Base-by-base conservation (phyloP, 2,329 filamentous ascomycete genomes). In the Aureobasidium sp. region DNA sequence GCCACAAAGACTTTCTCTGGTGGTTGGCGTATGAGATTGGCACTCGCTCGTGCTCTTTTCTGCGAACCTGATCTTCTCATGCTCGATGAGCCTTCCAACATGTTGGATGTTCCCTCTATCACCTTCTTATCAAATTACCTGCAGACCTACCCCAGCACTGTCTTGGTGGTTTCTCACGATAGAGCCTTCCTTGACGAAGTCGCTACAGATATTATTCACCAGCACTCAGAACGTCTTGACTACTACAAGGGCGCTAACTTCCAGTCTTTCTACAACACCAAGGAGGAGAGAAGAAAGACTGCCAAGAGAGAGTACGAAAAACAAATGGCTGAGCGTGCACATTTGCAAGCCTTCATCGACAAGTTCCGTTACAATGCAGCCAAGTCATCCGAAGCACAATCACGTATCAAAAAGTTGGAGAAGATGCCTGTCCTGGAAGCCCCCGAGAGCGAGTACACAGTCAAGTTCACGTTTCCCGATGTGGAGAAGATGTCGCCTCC, bases 81-180 rank as follows among this genome's bases (percentile, higher is more conserved):
- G 74, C 91, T 99, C 69, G 94, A 99, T 80, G 94, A 99, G 86
- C 94, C 94, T 78, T 97, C 93, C 62, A 97, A 97, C 86, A 97
- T 97, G 93, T 92, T 99, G 90, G 94, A 97, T 78, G 94, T 99
- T 63, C 94, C 94, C n/a, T 97, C 94, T 27, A 97, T 99, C 72
- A 95, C 94, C 62, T 99, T 97, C 84, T 84, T 99, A 74, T 89
- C 93, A 52, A 93, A 92, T 71, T 99, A 99, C 73, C 87, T 99
- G 9, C 92, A 97, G 75, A 82, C 81, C 53, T 99, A 99, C 73
- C 93, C 93, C 43, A 96, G 91, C 76, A 97, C 94, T 1, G 87
- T 99, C 32, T 82, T 99, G 15, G 93, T 99, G 60, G 94, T 99
- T 67, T 96, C 91, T 75, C 94, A 99, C 89, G 94, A 99, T 84